A percentile compares a stretch with the other conserved stretches of the same genome.
Conservation (phyloP, 345 rosid species). For the Bruguiera parviflora region DNA sequence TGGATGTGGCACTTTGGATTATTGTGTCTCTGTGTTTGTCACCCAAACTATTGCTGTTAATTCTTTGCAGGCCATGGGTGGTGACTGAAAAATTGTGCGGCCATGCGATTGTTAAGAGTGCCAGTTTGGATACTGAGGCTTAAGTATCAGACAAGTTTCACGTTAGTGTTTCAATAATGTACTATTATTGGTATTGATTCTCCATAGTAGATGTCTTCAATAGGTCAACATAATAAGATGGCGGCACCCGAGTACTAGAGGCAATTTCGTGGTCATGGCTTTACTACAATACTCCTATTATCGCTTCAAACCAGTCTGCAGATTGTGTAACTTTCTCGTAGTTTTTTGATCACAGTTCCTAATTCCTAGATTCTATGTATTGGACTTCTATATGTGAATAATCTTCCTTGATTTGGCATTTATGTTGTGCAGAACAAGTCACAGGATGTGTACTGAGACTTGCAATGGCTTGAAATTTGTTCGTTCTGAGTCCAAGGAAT, state of each 20-base stretch:
- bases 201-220: background rate
- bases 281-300: no score
- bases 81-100: conserved; percentile 16
- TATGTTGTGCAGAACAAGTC: conserved; percentile 18
- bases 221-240: background rate
- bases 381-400: no score
- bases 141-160: conserved; percentile 22
- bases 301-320: no score
- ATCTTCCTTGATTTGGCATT: background rate
- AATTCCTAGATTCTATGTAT: no score
- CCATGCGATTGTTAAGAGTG: background rate
- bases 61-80: conserved; percentile 43
- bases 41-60: background rate
- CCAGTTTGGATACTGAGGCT: conserved; percentile 15
- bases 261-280: no score
- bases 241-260: background rate
- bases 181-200: background rate
- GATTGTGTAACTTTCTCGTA: no score
- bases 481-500: conserved; percentile 30
- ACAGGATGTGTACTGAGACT: background rate
- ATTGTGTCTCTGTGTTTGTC: background rate
- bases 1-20: background rate
- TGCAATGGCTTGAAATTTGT: conserved; percentile 30
- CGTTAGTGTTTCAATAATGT: background rate
- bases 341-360: no score